phyloP scores from a whole-genome alignment of 2,329 filamentous ascomycete species.

The Bipolaris zeicola region DNA sequence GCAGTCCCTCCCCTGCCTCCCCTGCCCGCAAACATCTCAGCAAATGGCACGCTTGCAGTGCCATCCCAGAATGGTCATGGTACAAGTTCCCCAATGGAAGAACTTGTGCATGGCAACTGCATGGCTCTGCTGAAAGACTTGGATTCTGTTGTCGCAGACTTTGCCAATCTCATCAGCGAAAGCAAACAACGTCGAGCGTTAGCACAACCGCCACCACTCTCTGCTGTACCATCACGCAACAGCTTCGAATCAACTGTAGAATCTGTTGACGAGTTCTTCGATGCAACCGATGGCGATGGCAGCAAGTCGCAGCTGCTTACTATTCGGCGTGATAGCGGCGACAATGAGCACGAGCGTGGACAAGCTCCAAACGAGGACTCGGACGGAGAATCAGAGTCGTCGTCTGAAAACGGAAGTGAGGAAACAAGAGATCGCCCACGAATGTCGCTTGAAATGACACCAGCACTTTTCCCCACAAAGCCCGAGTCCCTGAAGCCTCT shows the following conservation, averaged over 20 bases:
- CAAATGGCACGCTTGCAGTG: slow-evolving; percentile 41
- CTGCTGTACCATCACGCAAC: slow-evolving; percentile 55
- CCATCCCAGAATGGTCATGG: slow-evolving; percentile 41
- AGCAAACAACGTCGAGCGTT: slow-evolving; percentile 76
- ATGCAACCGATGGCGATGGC: slow-evolving; percentile 69
- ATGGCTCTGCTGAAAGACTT: slow-evolving; percentile 82
- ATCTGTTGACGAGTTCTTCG: slow-evolving; percentile 89
- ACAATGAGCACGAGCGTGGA: slow-evolving; percentile 52
- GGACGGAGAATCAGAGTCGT: slow-evolving; percentile 66
- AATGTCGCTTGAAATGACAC: slow-evolving; percentile 42
- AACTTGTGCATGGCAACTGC: slow-evolving; percentile 79
- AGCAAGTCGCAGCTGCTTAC: slow-evolving; percentile 69
- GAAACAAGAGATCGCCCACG: slow-evolving; percentile 48
- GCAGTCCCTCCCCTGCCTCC: slow-evolving; percentile 44
- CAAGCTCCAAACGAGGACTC: slow-evolving; percentile 47
- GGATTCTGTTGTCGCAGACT: slow-evolving; percentile 81
- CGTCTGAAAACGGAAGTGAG: slow-evolving; percentile 61
- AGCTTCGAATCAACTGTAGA: slow-evolving; percentile 76
- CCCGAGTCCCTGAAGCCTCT: slow-evolving; percentile 79
- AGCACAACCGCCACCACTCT: slow-evolving; percentile 57
- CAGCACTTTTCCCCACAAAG: slow-evolving; percentile 71
- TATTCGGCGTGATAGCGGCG: slow-evolving; percentile 71
- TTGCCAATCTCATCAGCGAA: slow-evolving; percentile 74
- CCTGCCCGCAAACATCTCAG: slow-evolving; percentile 36
- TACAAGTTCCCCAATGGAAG: slow-evolving; percentile 58